Evolutionary conservation across 2,329 filamentous ascomycete species (phyloP).

Genomic region (Penicillium sp.): DNA sequence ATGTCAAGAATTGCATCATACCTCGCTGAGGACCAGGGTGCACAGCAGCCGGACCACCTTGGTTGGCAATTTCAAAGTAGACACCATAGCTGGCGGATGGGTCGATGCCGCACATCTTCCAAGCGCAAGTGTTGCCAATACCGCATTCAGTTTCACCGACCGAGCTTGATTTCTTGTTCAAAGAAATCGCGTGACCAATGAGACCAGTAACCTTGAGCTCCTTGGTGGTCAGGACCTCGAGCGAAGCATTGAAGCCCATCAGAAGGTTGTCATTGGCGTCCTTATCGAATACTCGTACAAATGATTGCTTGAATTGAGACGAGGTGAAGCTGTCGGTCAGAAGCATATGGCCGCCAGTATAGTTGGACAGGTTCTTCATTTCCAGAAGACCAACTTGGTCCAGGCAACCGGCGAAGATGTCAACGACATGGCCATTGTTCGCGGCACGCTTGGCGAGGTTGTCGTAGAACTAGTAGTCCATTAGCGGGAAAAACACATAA

Average conservation of each 20-base stretch:
- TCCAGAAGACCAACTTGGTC: slow-evolving; percentile 96
- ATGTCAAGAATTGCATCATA: slow-evolving; percentile 97
- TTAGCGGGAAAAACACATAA: slow-evolving; percentile 21
- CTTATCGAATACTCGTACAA: slow-evolving; percentile 95
- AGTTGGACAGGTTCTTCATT: slow-evolving; percentile 97
- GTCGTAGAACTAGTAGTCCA: slow-evolving; percentile 78
- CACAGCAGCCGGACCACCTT: slow-evolving; percentile 82
- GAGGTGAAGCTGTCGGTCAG: slow-evolving; percentile 97
- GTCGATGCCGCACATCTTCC: slow-evolving; percentile 99
- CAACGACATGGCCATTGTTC: slow-evolving; percentile 95
- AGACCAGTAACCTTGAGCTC: slow-evolving; percentile 97
- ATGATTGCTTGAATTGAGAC: slow-evolving; percentile 99
- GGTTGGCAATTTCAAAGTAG: slow-evolving; percentile 96
- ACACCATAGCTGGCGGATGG: slow-evolving; percentile 91
- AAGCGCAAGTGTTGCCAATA: slow-evolving; percentile 97
- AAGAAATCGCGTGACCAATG: slow-evolving; percentile 92
- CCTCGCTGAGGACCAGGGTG: slow-evolving; percentile 88
- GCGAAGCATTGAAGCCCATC: slow-evolving; percentile 97
- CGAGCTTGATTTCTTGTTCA: slow-evolving; percentile 97
- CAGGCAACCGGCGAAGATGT: slow-evolving; percentile 95
- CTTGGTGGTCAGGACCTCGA: slow-evolving; percentile 96
- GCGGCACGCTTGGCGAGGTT: slow-evolving; percentile 89
- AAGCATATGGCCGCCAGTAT: slow-evolving; percentile 97
- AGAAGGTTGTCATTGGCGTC: slow-evolving; percentile 91
- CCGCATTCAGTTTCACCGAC: slow-evolving; percentile 98